These are phyloP conservation scores for Saccharomycopsis schoenii DNA, from an alignment of 805 yeast genomes.

Conservation along the genomic window DNA sequence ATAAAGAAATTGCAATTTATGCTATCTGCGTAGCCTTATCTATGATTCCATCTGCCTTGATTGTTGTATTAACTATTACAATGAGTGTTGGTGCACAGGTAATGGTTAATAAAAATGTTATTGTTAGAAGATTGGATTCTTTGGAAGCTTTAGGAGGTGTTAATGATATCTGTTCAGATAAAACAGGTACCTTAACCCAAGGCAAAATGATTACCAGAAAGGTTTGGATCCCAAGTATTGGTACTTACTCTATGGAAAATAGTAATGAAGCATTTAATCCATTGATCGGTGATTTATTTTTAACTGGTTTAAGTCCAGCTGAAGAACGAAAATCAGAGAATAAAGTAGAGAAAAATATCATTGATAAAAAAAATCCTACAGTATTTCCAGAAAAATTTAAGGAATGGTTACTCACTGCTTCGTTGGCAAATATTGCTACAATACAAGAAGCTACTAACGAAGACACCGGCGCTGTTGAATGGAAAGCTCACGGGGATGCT, in stretches of 20 bases:
- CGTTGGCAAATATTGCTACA: constrained; percentile 72
- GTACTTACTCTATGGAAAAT: constrained; percentile 44
- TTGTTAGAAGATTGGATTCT: constrained; percentile 69
- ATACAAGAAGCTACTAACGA: constrained; percentile 40
- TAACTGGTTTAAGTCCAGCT: background rate
- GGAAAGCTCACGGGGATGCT: constrained; percentile 85
- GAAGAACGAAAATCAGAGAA: background rate
- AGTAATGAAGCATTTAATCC: constrained; percentile 59
- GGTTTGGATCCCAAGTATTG: constrained; percentile 58
- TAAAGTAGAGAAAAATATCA: background rate
- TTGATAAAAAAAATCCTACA: background rate
- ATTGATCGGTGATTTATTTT: constrained; percentile 33
- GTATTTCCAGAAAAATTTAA: constrained; percentile 24
- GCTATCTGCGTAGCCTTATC: constrained; percentile 76
- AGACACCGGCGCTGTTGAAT: constrained; percentile 33
- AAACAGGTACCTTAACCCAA: constrained; percentile 74
- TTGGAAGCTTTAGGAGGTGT: constrained; percentile 73
- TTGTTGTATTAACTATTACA: constrained; percentile 74
- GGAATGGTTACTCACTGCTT: constrained; percentile 54
- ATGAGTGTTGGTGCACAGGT: constrained; percentile 77
- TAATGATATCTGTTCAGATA: constrained; percentile 72
- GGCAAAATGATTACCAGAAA: constrained; percentile 70
- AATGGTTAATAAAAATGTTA: constrained; percentile 57
- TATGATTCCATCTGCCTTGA: constrained; percentile 74
- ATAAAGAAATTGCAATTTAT: constrained; percentile 72